Base-by-base conservation (phyloP, 805 yeast species). In the Sungouiozyma intestinalis region DNA sequence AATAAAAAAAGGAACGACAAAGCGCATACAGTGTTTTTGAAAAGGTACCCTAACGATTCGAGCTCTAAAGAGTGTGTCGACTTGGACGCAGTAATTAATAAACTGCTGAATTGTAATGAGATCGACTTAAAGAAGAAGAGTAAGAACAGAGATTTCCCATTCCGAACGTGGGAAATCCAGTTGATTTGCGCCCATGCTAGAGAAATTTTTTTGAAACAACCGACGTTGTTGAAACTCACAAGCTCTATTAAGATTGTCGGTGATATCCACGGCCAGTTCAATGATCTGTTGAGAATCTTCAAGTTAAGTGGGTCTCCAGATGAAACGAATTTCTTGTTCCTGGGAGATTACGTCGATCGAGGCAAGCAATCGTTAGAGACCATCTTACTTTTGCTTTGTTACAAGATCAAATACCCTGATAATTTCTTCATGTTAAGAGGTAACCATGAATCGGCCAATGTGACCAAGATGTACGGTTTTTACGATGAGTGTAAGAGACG, bases 251-350 rank as follows among this genome's bases (percentile, higher is more conserved):
- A 84, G 58, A 74, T 84, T 42, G 90, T 83, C 7, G 92, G 92
- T 43, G 98, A 92, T 59, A 92, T 92, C 35, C 98, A 92, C 62
- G 98, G 98, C 36, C 98, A 92, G 64, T 92, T 81, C 60, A 82
- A 84, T 40, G 98, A 92, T 63, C 70, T 92, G 50, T 77, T 92
- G 50, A 74, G 98, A 50, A 76, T 92, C 47, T 81, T 92, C 63
- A 86, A 94, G 47, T 79, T 87, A 65, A 86, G 97, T 66, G 98
- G 98, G 19, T 84, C 86, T 59, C 98, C 98, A 8, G 95, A 96
- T 2, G 78, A 82, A 48, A 77, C 96, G 7, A 92, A 92, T 63
- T 92, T 86, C 65, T 67, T 92, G 50, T 92, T 92, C 54, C 65
- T 92, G 38, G 98, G 98, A 34, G 98, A 92, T 66, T 92, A 92